phyloP scores from a whole-genome alignment of 345 rosid species.

The Hibiscus mutabilis region DNA sequence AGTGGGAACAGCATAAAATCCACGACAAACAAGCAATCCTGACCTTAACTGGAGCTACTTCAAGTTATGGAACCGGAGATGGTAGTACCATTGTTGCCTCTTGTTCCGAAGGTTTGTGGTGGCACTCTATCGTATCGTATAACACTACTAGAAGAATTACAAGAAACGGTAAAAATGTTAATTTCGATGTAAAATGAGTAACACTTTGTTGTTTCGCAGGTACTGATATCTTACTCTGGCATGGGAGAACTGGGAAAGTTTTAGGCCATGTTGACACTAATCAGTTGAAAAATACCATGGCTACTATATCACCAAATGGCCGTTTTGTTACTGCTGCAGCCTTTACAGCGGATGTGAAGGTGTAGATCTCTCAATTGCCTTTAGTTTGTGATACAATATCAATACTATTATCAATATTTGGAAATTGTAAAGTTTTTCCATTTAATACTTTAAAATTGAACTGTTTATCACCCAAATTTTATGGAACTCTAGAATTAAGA shows the following conservation, averaged over 20 bases:
- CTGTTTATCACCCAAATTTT: neutral
- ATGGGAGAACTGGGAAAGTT: conserved; percentile 78
- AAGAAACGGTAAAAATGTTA: neutral
- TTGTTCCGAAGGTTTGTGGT: conserved; percentile 78
- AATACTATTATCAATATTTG: neutral
- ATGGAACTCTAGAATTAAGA: neutral
- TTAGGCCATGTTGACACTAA: conserved; percentile 86
- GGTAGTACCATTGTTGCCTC: conserved; percentile 77
- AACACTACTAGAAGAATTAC: neutral
- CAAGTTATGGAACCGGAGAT: conserved; percentile 81
- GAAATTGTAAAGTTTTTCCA: neutral
- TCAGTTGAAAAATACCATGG: conserved; percentile 91
- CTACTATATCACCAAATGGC: conserved; percentile 89
- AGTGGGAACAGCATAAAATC: conserved; percentile 77
- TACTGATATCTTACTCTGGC: conserved; percentile 93
- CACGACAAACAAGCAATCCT: conserved; percentile 57
- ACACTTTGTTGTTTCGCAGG: conserved; percentile 35
- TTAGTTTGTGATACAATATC: neutral
- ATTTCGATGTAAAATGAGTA: neutral
- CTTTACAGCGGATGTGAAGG: conserved; percentile 98
- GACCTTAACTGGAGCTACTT: conserved; percentile 58
- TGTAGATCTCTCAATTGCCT: conserved; percentile 6
- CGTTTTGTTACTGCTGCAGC: conserved; percentile 98
- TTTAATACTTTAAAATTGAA: neutral
- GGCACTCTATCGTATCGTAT: neutral